A percentile compares a stretch with the other conserved stretches of the same genome.
Evolutionary conservation across 208 protist genomes (phyloP).

Genomic region (Phytomonas francai): DNA sequence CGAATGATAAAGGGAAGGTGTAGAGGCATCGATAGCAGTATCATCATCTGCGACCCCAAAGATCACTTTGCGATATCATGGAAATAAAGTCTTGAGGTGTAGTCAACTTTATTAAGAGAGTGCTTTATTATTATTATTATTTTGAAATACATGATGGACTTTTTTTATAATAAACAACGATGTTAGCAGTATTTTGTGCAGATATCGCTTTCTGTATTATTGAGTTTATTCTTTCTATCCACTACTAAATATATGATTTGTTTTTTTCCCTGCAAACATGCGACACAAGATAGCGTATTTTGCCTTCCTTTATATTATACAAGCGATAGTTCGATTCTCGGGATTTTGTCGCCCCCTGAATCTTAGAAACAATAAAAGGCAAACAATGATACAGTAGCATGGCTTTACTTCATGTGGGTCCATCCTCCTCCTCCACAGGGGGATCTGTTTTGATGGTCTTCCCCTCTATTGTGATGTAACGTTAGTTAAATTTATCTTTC

Average conservation of each 20-base stretch:
- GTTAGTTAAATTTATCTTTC: background rate
- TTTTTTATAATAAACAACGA: no score
- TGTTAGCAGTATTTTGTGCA: background rate
- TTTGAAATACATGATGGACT: background rate
- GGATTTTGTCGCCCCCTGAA: background rate
- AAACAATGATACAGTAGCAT: no score
- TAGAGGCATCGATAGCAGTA: slow-evolving; percentile 27
- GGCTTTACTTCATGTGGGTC: background rate
- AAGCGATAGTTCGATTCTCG: background rate
- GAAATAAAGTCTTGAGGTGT: background rate
- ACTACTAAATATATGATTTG: no score
- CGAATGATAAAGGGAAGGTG: slow-evolving; percentile 16
- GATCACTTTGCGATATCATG: background rate
- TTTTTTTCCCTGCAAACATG: no score
- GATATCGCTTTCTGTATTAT: background rate
- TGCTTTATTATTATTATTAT: background rate
- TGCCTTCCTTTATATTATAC: background rate
- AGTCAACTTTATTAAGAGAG: background rate
- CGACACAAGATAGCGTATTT: no score
- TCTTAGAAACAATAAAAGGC: no score
- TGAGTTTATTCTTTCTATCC: no score
- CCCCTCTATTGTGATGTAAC: background rate
- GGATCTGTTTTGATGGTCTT: no score
- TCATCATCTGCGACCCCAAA: slow-evolving; percentile 17
- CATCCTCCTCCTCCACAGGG: background rate